Base-by-base conservation (phyloP, 305 asterid genomes). In the Ruellia speciosa region DNA sequence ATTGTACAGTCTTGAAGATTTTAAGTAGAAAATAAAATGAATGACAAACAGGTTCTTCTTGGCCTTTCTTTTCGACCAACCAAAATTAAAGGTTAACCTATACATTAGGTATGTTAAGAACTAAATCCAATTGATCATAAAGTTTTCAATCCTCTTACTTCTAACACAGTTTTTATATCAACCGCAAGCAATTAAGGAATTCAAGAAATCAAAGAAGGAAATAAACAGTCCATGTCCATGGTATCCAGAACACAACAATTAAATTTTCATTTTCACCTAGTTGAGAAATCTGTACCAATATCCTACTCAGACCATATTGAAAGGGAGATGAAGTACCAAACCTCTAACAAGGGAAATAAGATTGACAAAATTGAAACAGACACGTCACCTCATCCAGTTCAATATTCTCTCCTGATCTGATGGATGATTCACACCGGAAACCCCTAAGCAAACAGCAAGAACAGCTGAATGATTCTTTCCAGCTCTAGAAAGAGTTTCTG, bases 341-440 rank as follows among this genome's bases (percentile, higher is more conserved):
- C 58, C 31, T 46, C 59, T 43, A 54, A 24, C 66, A 66, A 57
- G 61, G 52, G 58, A 47, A 57, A 13, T 52, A 13, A 12, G 51
- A 66, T 19, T 52, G 18, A 50, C 54, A 54, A 46, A 58, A 46
- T 56, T 65, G 54, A 55, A 50, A 72, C 20, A 19, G 19, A 35
- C 53, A 17, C 15, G 56, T 14, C 70, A 87, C 97, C 97, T 85
- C 71, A 90, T 74, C 95, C 97, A 87, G 56, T 69, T 84, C 72
- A 80, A 63, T 65, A 87, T 71, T 72, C 79, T 83, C 52, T 81
- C 84, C 79, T 85, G 77, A 75, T 90, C 98, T 7, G 65, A 80
- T 15, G 80, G 85, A 75, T 85, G 89, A 66, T 85, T 90, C 68
- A 90, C 94, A 51, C 96, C 96, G 11, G 98, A 90, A 69, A 90